Percentiles rank a stretch among this genome's conserved stretches.
phyloP scores from a whole-genome alignment of 1,139 yeast genomes.

The Zhuliangozyma blackwelliae region DNA sequence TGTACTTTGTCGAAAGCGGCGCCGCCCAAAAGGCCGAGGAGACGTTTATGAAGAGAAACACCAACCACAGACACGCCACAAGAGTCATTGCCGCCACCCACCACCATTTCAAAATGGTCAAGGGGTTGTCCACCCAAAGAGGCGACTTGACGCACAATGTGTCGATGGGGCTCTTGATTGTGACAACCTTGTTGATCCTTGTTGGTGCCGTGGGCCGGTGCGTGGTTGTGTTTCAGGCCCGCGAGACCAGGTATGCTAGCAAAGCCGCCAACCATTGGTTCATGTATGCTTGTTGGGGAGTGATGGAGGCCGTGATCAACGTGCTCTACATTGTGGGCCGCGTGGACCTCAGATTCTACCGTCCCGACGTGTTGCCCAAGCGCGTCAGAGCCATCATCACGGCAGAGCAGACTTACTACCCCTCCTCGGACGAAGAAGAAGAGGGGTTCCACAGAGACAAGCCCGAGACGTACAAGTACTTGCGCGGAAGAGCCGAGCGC shows the following conservation, averaged over 20 bases:
- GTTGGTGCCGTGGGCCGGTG: conserved; percentile 29
- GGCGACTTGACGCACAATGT: conserved; percentile 35
- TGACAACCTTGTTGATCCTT: conserved; percentile 32
- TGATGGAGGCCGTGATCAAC: conserved; percentile 33
- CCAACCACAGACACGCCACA: conserved; percentile 40
- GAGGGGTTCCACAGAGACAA: conserved; percentile 14
- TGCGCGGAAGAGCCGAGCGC: conserved; percentile 6
- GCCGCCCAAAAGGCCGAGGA: conserved; percentile 40
- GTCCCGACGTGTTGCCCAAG: conserved; percentile 40
- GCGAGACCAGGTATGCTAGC: conserved; percentile 16
- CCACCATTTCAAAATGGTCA: conserved; percentile 39
- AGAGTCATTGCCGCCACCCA: conserved; percentile 44
- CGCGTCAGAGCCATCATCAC: conserved; percentile 36
- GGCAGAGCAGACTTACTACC: conserved; percentile 32
- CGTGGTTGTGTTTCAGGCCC: conserved; percentile 30
- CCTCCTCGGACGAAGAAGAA: conserved; percentile 19
- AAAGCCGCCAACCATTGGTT: conserved; percentile 23
- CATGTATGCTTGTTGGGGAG: conserved; percentile 40
- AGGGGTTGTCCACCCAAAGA: conserved; percentile 38
- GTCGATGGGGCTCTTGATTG: conserved; percentile 28
- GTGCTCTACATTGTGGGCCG: conserved; percentile 37
- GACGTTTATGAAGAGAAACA: conserved; percentile 41
- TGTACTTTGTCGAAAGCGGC: conserved; percentile 35
- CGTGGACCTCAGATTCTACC: conserved; percentile 44
- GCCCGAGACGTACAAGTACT: conserved; percentile 11